Percentiles rank a stretch among this genome's conserved stretches.
Conservation (phyloP, 2,329 filamentous ascomycete species). For the Xylariaceae sp. region DNA sequence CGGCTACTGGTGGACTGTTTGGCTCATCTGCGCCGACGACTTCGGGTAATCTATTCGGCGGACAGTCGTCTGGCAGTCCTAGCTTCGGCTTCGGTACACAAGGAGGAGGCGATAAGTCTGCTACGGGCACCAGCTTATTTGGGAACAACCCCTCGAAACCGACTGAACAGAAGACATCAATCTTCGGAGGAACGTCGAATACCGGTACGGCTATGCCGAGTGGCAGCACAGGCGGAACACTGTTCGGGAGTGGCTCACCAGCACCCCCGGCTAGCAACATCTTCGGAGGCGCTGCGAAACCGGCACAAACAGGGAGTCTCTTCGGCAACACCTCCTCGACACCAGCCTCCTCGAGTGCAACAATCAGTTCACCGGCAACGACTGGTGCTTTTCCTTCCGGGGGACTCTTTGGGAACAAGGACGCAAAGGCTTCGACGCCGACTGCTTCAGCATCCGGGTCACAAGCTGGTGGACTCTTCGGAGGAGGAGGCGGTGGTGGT, state of each 20-base stretch:
- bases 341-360: constrained; percentile 12
- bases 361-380: constrained; percentile 18
- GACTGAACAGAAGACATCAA: constrained; percentile 20
- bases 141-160: constrained; percentile 24
- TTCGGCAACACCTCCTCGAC: constrained; percentile 25
- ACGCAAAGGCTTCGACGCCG: constrained; percentile 14
- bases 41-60: constrained; percentile 21
- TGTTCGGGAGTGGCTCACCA: constrained; percentile 20
- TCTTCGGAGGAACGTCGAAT: constrained; percentile 20
- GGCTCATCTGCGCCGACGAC: constrained; percentile 17
- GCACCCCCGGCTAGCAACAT: constrained; percentile 13
- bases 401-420: constrained; percentile 21
- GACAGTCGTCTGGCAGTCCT: constrained; percentile 19
- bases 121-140: constrained; percentile 25
- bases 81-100: constrained; percentile 34
- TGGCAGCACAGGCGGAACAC: constrained; percentile 9
- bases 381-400: constrained; percentile 12
- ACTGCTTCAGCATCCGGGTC: constrained; percentile 11
- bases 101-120: constrained; percentile 14
- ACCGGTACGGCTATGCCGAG: constrained; percentile 14
- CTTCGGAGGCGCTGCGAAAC: constrained; percentile 23
- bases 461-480: constrained; percentile 18
- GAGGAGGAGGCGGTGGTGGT: constrained; percentile 9
- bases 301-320: constrained; percentile 21
- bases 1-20: constrained; percentile 26